Conservation (phyloP, 108 stramenopile genomes). For the Fragilariopsis cylindrus region DNA sequence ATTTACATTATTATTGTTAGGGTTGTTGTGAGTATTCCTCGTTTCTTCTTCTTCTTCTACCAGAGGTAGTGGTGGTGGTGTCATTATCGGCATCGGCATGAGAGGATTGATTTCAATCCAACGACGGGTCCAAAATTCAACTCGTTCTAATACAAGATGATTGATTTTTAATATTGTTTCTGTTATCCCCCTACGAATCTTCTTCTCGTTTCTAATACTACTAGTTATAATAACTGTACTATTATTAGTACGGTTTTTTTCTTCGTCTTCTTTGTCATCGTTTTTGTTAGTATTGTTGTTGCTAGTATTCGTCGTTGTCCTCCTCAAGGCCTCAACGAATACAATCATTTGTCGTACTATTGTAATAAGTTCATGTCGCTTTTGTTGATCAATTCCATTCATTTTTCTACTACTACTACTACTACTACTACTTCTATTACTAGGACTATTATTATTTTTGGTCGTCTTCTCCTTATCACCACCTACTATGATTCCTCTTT, state of each 20-base stretch:
- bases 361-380: not conserved
- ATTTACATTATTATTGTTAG: not conserved
- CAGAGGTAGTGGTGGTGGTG: too few species aligned
- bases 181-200: not conserved
- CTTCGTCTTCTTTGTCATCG: not conserved
- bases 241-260: not conserved
- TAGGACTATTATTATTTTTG: not conserved
- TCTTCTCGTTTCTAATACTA: not conserved
- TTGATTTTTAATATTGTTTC: slow-evolving; percentile 8
- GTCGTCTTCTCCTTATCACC: not conserved
- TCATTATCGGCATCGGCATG: not conserved
- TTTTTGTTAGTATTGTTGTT: not conserved
- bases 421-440: not conserved
- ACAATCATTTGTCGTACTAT: slow-evolving; percentile 9
- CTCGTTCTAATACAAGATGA: not conserved
- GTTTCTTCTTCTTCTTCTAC: too few species aligned
- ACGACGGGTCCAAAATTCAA: slow-evolving; percentile 4
- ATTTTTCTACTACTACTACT: not conserved
- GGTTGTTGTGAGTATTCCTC: not conserved
- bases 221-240: not conserved
- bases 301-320: not conserved
- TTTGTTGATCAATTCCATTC: not conserved
- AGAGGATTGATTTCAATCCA: slow-evolving; percentile 12
- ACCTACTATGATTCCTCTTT: not conserved
- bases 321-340: not conserved